phyloP scores from a whole-genome alignment of 495 filamentous ascomycete species.

The Glarea lozoyensis region DNA sequence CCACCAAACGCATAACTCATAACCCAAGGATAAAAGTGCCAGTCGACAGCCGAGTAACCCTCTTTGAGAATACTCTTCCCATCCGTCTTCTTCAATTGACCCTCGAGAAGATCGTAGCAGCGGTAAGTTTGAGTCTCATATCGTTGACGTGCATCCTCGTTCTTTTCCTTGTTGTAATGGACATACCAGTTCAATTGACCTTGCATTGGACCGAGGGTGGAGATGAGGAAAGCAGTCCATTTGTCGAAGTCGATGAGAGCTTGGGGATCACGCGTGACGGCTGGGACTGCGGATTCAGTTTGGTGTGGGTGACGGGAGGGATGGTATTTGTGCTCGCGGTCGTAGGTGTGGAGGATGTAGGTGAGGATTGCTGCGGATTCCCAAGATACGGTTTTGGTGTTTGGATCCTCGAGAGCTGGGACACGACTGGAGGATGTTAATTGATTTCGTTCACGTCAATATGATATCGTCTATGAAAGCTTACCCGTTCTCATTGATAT shows the following conservation, averaged over 20 bases:
- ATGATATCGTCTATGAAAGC: too few relatives aligned
- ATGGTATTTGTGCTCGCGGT: slow-evolving; percentile 50
- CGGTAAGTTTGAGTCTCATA: not conserved
- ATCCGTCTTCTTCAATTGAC: too few relatives aligned
- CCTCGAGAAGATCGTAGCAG: not conserved
- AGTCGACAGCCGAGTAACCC: not conserved
- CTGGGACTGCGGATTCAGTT: too few relatives aligned
- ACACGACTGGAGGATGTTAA: slow-evolving; percentile 66
- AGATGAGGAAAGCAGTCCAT: not conserved
- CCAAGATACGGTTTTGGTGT: slow-evolving; percentile 32
- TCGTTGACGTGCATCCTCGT: not conserved
- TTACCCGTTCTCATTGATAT: too few relatives aligned
- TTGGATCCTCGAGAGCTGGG: slow-evolving; percentile 27
- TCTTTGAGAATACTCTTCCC: not conserved
- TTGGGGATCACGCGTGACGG: not conserved
- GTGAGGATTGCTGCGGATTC: slow-evolving; percentile 62
- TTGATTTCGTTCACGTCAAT: slow-evolving; percentile 47
- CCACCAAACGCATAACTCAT: not conserved
- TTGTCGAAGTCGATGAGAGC: not conserved
- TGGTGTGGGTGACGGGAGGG: slow-evolving; percentile 29
- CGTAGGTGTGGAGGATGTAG: slow-evolving; percentile 66
- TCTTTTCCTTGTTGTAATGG: not conserved
- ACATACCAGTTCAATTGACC: not conserved
- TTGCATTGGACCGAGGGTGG: not conserved
- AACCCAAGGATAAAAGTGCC: not conserved